Conservation (phyloP, 208 protist genomes). For the Acanthamoeba healyi region DNA sequence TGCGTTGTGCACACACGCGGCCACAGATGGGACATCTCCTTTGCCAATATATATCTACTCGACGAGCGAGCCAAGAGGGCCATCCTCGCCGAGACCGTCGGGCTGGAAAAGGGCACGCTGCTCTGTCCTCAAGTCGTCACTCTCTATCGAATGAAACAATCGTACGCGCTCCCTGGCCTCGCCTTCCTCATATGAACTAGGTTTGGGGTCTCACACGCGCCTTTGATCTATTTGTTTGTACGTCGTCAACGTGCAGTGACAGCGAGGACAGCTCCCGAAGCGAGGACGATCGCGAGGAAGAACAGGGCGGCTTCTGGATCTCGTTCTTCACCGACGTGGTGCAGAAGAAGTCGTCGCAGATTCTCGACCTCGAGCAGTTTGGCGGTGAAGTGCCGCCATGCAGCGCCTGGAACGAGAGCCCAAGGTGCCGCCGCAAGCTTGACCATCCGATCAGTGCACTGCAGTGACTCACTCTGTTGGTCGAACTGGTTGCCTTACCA, state of each 20-base stretch:
- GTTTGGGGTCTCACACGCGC: too few relatives aligned
- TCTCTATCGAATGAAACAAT: not conserved
- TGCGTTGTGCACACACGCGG: too few relatives aligned
- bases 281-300: conserved; percentile 21
- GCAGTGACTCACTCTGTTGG: too few relatives aligned
- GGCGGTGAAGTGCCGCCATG: not conserved
- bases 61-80: not conserved
- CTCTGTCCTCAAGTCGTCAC: conserved; percentile 5
- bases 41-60: conserved; percentile 47
- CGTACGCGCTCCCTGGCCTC: not conserved
- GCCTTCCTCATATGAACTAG: too few relatives aligned
- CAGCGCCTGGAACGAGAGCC: conserved; percentile 42
- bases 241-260: not conserved
- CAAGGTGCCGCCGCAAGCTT: too few relatives aligned
- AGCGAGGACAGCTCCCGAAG: conserved; percentile 38
- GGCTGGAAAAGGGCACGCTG: not conserved
- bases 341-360: conserved; percentile 22
- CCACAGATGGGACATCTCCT: conserved; percentile 46
- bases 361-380: not conserved
- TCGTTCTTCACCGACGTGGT: conserved; percentile 2
- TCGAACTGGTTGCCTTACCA: too few relatives aligned
- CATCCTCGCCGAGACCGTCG: conserved; percentile 20
- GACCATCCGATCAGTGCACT: too few relatives aligned
- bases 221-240: too few relatives aligned
- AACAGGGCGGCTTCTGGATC: conserved; percentile 33